Evolutionary conservation across 768 basidiomycete genomes (phyloP).

Genomic region (Xerocomellus dryophilus): DNA sequence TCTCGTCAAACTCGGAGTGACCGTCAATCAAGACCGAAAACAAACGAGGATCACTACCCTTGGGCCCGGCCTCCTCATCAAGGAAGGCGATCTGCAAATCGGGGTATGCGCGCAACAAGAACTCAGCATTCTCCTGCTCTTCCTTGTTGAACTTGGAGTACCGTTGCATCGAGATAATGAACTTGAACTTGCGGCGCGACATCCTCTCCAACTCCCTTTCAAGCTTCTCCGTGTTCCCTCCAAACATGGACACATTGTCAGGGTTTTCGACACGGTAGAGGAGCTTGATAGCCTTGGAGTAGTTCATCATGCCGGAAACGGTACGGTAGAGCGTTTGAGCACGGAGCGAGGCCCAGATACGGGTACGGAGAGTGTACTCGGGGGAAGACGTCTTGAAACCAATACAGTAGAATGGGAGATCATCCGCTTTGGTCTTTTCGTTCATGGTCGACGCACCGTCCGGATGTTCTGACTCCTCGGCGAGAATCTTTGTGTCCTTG

Average conservation of each 20-base stretch:
- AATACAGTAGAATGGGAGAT: slow-evolving; percentile 98
- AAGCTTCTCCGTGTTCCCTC: slow-evolving; percentile 92
- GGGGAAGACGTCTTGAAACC: slow-evolving; percentile 99
- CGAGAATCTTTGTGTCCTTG: slow-evolving; percentile 98
- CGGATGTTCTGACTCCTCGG: slow-evolving; percentile 73
- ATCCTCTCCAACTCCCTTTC: slow-evolving; percentile 96
- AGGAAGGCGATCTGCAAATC: slow-evolving; percentile 98
- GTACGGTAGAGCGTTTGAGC: slow-evolving; percentile 98
- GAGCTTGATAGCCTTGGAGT: slow-evolving; percentile 98
- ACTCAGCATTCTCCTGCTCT: slow-evolving; percentile 97
- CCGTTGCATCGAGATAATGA: slow-evolving; percentile 97
- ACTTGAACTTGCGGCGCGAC: slow-evolving; percentile 98
- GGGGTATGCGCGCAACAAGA: slow-evolving; percentile 95
- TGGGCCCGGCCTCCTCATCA: slow-evolving; percentile 90
- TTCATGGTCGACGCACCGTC: slow-evolving; percentile 53
- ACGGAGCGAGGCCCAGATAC: slow-evolving; percentile 98
- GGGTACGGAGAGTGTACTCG: slow-evolving; percentile 96
- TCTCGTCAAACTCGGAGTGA: slow-evolving; percentile 91
- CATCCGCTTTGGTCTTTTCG: slow-evolving; percentile 86
- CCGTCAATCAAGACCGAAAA: slow-evolving; percentile 96
- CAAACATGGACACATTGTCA: slow-evolving; percentile 92
- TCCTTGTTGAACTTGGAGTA: slow-evolving; percentile 99
- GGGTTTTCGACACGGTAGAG: slow-evolving; percentile 99
- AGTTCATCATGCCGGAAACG: slow-evolving; percentile 99
- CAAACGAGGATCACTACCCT: slow-evolving; percentile 82